A percentile compares a stretch with the other conserved stretches of the same genome.
Evolutionary conservation across 192 early-diverging fungal species (phyloP).

Genomic region (Backusella westeae): DNA sequence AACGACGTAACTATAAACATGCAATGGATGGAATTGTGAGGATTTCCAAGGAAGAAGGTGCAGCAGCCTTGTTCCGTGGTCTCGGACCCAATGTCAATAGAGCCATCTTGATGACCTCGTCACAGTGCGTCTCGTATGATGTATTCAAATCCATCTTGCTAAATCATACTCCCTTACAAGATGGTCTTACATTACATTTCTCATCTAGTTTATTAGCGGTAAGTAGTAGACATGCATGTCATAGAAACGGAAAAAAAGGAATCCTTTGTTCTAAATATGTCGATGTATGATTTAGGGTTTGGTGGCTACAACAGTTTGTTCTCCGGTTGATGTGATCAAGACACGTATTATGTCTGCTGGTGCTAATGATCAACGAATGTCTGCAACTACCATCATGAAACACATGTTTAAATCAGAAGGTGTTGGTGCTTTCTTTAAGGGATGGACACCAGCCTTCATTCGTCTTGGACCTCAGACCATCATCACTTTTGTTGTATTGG

Average conservation of each 20-base stretch:
- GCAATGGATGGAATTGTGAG: slow-evolving; percentile 69
- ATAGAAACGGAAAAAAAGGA: background rate
- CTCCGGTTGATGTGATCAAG: slow-evolving; percentile 79
- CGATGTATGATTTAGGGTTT: slow-evolving; percentile 45
- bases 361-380: slow-evolving; percentile 7
- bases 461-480: slow-evolving; percentile 83
- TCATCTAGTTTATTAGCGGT: slow-evolving; percentile 69
- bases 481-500: slow-evolving; percentile 77
- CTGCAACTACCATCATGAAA: slow-evolving; percentile 48
- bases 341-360: slow-evolving; percentile 76
- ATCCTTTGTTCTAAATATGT: background rate
- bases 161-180: slow-evolving; percentile 51
- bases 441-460: slow-evolving; percentile 78
- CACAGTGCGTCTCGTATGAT: slow-evolving; percentile 75
- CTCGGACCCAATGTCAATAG: slow-evolving; percentile 85
- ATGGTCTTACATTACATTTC: slow-evolving; percentile 67
- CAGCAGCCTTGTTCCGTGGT: slow-evolving; percentile 80
- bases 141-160: slow-evolving; percentile 67
- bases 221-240: slow-evolving; percentile 9
- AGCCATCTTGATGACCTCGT: slow-evolving; percentile 80
- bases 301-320: slow-evolving; percentile 72
- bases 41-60: slow-evolving; percentile 77
- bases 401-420: slow-evolving; percentile 54
- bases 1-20: slow-evolving; percentile 73
- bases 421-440: slow-evolving; percentile 68